These are phyloP conservation scores for Pyrenopolyporus hunteri DNA, from an alignment of 495 filamentous ascomycete species.

Conservation along the genomic window DNA sequence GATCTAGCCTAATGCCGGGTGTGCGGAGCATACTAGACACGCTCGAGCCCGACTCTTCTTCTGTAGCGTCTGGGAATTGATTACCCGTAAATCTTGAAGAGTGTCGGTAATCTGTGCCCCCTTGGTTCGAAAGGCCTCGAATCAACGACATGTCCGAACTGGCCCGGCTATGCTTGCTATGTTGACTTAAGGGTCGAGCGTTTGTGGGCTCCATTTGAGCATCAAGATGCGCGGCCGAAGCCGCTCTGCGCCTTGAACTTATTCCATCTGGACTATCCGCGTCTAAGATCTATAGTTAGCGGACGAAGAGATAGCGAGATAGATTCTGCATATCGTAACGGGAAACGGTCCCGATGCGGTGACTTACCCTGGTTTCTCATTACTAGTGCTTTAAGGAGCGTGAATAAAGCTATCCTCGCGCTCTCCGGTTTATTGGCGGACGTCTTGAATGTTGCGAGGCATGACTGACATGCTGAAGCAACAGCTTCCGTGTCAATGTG, in stretches of 20 bases:
- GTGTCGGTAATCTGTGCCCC: slow-evolving; percentile 36
- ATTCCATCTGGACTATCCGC: slow-evolving; percentile 27
- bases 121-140: slow-evolving; percentile 45
- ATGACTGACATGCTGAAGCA: slow-evolving; percentile 63
- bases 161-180: slow-evolving; percentile 65
- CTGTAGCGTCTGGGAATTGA: slow-evolving; percentile 44
- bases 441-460: slow-evolving; percentile 74
- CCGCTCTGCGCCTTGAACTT: slow-evolving; percentile 47
- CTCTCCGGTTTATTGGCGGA: slow-evolving; percentile 72
- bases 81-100: slow-evolving; percentile 38
- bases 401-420: slow-evolving; percentile 77
- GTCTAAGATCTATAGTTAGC: slow-evolving; percentile 30
- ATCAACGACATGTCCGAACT: slow-evolving; percentile 68
- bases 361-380: slow-evolving; percentile 69
- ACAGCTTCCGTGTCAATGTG: slow-evolving; percentile 66
- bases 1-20: slow-evolving; percentile 53
- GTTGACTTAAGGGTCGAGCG: slow-evolving; percentile 57
- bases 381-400: slow-evolving; percentile 75
- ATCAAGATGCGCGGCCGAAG: slow-evolving; percentile 60
- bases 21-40: slow-evolving; percentile 54
- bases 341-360: neutral
- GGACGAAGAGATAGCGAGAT: neutral
- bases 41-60: slow-evolving; percentile 47
- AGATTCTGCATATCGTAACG: neutral
- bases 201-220: slow-evolving; percentile 50